Conservation (phyloP, 208 protist genomes). For the Porcisia deanei region DNA sequence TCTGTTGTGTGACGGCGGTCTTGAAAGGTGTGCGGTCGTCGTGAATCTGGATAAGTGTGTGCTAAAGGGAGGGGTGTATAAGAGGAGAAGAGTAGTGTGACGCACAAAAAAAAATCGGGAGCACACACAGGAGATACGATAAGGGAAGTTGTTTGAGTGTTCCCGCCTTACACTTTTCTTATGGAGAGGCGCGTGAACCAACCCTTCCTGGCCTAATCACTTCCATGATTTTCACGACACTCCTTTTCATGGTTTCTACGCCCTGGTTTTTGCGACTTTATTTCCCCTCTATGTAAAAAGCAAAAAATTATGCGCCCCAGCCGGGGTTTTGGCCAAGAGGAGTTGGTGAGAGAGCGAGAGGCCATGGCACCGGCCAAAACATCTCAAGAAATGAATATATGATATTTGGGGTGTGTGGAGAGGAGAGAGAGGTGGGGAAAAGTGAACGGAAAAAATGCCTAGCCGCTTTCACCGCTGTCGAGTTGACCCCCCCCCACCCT, state of each 20-base stretch:
- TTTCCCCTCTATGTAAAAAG: neutral
- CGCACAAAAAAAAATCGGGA: neutral
- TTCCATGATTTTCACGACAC: neutral
- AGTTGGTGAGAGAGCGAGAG: too few relatives aligned
- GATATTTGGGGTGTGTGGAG: neutral
- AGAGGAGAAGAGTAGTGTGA: neutral
- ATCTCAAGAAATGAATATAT: neutral
- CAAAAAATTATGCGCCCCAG: too few relatives aligned
- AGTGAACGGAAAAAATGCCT: neutral
- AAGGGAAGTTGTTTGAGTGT: neutral
- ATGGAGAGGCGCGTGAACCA: neutral
- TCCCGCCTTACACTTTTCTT: too few relatives aligned
- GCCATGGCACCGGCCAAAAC: too few relatives aligned
- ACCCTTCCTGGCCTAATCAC: neutral
- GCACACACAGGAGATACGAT: neutral
- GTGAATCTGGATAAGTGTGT: too few relatives aligned
- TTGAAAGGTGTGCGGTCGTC: neutral
- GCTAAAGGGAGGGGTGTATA: neutral
- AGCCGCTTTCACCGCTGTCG: neutral
- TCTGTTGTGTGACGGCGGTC: neutral
- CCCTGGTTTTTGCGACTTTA: neutral
- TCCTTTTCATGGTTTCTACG: neutral
- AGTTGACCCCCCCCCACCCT: neutral
- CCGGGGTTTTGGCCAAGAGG: too few relatives aligned
- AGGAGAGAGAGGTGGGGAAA: neutral